phyloP scores from a whole-genome alignment of 75 land plant species.

The Gnetum montanum region DNA sequence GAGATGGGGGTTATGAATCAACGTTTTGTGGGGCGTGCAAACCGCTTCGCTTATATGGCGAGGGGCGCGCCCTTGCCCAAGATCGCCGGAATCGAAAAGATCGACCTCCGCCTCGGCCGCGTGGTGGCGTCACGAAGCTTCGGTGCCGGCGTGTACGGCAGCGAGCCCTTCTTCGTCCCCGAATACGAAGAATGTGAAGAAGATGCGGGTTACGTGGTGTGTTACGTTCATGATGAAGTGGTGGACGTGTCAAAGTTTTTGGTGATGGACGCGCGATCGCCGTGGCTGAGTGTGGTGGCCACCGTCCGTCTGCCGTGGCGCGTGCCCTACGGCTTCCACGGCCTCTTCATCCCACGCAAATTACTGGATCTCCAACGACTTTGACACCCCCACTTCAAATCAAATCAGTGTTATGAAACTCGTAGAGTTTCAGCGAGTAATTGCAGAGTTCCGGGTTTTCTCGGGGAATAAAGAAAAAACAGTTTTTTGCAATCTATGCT shows the following conservation, averaged over 20 bases:
- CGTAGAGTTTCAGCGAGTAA: too few species aligned
- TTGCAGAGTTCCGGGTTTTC: too few species aligned
- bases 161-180: constrained; percentile 78
- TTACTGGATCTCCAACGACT: too few species aligned
- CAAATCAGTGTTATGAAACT: too few species aligned
- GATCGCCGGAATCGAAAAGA: constrained; percentile 59
- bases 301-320: constrained; percentile 51
- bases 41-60: constrained; percentile 46
- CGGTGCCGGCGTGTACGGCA: constrained; percentile 39
- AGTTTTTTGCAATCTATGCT: too few species aligned
- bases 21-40: constrained; percentile 28
- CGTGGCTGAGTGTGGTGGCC: constrained; percentile 51
- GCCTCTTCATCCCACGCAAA: constrained; percentile 71
- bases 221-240: constrained; percentile 45
- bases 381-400: too few species aligned
- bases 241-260: constrained; percentile 45
- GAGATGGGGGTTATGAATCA: constrained; percentile 69
- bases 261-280: constrained; percentile 80
- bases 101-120: constrained; percentile 35
- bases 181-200: constrained; percentile 9
- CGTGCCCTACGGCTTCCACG: constrained; percentile 87
- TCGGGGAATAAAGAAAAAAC: too few species aligned
- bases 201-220: constrained; percentile 69
- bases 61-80: constrained; percentile 57
- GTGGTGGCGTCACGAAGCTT: constrained; percentile 30